Evolutionary conservation across 2,329 filamentous ascomycete genomes (phyloP).

Genomic region (Dactylellina leptospora): DNA sequence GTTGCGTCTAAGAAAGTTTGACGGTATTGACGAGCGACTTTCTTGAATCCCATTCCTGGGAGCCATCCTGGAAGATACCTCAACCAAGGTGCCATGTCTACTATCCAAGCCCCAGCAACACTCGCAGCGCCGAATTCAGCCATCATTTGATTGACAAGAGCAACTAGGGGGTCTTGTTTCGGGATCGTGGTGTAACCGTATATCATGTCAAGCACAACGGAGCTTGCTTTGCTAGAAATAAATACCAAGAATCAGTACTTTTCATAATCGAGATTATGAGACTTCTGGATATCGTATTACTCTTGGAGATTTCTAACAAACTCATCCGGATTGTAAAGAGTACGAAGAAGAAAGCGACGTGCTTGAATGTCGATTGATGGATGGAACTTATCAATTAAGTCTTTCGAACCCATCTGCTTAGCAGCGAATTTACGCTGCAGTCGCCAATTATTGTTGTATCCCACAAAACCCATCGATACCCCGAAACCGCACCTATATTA

Average conservation of each 20-base stretch:
- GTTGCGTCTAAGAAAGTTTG: slow-evolving; percentile 9
- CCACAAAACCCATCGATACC: neutral
- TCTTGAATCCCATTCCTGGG: slow-evolving; percentile 55
- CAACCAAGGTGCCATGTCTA: slow-evolving; percentile 59
- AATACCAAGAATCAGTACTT: too few relatives aligned
- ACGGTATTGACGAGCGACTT: slow-evolving; percentile 49
- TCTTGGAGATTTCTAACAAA: too few relatives aligned
- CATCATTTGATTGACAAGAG: slow-evolving; percentile 58
- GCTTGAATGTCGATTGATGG: neutral
- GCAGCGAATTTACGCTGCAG: neutral
- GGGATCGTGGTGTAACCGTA: slow-evolving; percentile 60
- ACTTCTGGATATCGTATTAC: too few relatives aligned
- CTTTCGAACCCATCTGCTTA: neutral
- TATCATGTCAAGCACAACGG: slow-evolving; percentile 61
- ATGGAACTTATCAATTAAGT: neutral
- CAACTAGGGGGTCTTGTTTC: slow-evolving; percentile 58
- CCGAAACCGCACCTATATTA: neutral
- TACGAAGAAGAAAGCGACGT: neutral
- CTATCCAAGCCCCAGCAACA: slow-evolving; percentile 60
- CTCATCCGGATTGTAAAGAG: neutral
- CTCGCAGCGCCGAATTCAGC: slow-evolving; percentile 59
- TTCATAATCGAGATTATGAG: too few relatives aligned
- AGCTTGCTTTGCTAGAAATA: slow-evolving; percentile 60
- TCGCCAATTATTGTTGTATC: neutral
- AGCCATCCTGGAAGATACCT: slow-evolving; percentile 58